A percentile compares a stretch with the other conserved stretches of the same genome.
These are phyloP conservation scores for Closterium sp. DNA, from an alignment of 139 green algal species.

Conservation along the genomic window DNA sequence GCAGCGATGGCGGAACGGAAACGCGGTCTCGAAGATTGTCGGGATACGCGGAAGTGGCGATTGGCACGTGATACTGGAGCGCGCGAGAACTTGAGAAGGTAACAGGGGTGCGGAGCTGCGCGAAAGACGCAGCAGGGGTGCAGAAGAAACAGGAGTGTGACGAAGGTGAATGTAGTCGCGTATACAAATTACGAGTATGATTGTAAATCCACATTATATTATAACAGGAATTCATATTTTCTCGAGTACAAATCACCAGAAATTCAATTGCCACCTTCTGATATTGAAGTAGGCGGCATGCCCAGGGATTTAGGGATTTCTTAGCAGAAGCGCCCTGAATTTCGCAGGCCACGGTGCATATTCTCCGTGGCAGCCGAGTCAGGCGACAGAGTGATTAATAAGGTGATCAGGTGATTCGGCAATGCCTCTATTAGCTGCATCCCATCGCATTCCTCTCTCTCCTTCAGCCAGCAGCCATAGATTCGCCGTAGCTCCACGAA, in stretches of 20 bases:
- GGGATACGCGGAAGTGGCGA: not conserved
- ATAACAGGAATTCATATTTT: too few relatives aligned
- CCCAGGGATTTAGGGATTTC: too few relatives aligned
- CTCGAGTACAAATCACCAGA: too few relatives aligned
- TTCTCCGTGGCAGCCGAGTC: too few relatives aligned
- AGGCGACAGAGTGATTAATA: too few relatives aligned
- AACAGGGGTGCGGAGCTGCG: not conserved
- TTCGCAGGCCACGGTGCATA: not conserved
- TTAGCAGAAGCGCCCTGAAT: not conserved
- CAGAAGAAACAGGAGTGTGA: too few relatives aligned
- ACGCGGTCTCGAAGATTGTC: not conserved
- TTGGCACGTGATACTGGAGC: not conserved
- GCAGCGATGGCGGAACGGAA: not conserved
- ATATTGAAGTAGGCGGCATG: too few relatives aligned
- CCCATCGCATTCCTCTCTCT: not conserved
- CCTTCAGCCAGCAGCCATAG: not conserved
- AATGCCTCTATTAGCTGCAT: not conserved
- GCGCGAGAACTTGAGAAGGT: not conserved
- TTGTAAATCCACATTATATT: too few relatives aligned
- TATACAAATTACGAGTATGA: too few relatives aligned
- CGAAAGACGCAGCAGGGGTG: not conserved
- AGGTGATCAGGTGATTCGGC: not conserved
- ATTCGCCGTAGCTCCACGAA: not conserved
- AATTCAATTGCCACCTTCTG: too few relatives aligned
- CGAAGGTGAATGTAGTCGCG: too few relatives aligned